These are phyloP conservation scores for Beauveria sp. DNA, from an alignment of 2,329 filamentous ascomycete species.

Conservation along the genomic window DNA sequence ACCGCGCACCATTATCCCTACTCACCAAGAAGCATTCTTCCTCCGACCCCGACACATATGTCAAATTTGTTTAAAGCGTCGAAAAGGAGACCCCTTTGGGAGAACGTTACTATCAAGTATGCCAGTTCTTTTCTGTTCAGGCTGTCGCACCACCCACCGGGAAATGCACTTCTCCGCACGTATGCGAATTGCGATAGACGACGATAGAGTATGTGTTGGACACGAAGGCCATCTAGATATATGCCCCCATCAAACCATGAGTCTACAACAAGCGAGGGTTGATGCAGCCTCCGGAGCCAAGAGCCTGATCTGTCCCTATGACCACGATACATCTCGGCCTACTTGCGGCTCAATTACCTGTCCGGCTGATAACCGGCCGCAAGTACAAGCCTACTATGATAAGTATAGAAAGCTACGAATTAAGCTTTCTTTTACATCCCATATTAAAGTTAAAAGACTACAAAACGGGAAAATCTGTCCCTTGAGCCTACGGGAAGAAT, in stretches of 20 bases:
- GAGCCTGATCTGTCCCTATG: neutral
- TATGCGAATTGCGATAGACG: neutral
- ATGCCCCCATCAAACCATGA: neutral
- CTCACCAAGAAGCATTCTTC: neutral
- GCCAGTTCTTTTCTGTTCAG: neutral
- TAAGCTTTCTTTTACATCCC: neutral
- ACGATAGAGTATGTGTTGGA: neutral
- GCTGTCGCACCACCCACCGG: neutral
- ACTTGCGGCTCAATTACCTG: neutral
- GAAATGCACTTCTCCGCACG: neutral
- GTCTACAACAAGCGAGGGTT: neutral
- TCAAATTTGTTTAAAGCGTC: neutral
- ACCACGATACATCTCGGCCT: neutral
- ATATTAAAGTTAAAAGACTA: neutral
- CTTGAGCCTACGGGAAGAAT: neutral
- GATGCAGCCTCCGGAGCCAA: neutral
- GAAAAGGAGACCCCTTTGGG: neutral
- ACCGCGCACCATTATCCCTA: neutral
- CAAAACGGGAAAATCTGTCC: neutral
- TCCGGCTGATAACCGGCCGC: neutral
- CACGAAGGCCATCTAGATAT: neutral
- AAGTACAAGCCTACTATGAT: neutral
- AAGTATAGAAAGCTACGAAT: neutral
- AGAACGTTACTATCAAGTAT: neutral
- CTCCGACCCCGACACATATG: neutral